Percentiles rank a stretch among this genome's conserved stretches.
Evolutionary conservation across 805 yeast genomes (phyloP).

Genomic region (Starmerella bombi): DNA sequence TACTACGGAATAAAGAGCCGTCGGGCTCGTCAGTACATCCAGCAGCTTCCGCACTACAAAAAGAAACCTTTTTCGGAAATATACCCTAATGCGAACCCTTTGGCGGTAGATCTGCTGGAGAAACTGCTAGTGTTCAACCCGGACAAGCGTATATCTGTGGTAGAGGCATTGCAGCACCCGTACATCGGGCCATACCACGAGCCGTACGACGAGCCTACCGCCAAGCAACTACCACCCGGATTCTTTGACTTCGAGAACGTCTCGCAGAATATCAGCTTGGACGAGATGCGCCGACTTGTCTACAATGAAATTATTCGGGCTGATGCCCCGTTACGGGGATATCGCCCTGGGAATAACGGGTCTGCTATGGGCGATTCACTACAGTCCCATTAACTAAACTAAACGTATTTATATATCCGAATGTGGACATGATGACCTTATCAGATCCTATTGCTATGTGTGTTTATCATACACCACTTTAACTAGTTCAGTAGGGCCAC

Average conservation of each 20-base stretch:
- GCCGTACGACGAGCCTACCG: constrained; percentile 61
- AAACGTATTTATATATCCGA: too few relatives aligned
- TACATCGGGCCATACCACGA: constrained; percentile 85
- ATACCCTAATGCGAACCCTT: constrained; percentile 77
- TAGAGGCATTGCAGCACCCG: constrained; percentile 79
- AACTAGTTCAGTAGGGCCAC: too few relatives aligned
- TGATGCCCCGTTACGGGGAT: neutral
- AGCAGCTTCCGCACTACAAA: constrained; percentile 56
- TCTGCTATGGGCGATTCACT: neutral
- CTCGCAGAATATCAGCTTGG: constrained; percentile 42
- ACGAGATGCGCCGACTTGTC: constrained; percentile 63
- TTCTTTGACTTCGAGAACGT: constrained; percentile 71
- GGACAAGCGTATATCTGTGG: constrained; percentile 66
- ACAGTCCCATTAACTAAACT: neutral
- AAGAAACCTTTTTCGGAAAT: constrained; percentile 24
- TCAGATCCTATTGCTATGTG: too few relatives aligned
- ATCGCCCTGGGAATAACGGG: neutral
- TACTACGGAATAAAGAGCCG: constrained; percentile 61
- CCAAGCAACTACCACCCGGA: constrained; percentile 62
- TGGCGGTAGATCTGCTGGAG: constrained; percentile 68
- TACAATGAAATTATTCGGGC: constrained; percentile 53
- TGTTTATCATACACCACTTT: too few relatives aligned
- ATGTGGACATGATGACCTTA: too few relatives aligned
- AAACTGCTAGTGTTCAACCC: constrained; percentile 83
- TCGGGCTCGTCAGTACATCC: constrained; percentile 83